Evolutionary conservation across 768 basidiomycete genomes (phyloP).

Genomic region (Phanerochaete sordida): DNA sequence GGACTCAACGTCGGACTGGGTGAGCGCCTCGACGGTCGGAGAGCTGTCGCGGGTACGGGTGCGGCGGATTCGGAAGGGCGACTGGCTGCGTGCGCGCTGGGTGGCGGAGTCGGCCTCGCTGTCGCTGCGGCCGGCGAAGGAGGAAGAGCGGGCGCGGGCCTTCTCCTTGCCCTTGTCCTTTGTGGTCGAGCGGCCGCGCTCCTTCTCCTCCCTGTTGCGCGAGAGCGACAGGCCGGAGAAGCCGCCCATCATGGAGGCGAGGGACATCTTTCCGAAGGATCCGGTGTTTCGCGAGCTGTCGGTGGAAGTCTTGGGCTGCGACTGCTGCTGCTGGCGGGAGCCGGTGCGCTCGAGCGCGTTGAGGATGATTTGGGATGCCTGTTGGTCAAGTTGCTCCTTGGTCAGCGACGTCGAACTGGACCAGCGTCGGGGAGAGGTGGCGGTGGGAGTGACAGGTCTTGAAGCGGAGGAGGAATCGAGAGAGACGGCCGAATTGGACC

Average conservation of each 20-base stretch:
- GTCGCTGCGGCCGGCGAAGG: conserved; percentile 40
- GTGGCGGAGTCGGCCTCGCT: conserved; percentile 27
- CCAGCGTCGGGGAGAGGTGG: conserved; percentile 18
- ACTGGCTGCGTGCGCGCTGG: conserved; percentile 68
- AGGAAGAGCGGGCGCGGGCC: conserved; percentile 31
- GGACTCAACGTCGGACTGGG: conserved; percentile 60
- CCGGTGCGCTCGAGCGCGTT: conserved; percentile 49
- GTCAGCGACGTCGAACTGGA: conserved; percentile 30
- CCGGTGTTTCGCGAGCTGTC: conserved; percentile 25
- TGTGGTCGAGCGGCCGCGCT: conserved; percentile 49
- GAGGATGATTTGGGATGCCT: conserved; percentile 41
- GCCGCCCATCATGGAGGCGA: conserved; percentile 69
- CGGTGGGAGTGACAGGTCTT: conserved; percentile 27
- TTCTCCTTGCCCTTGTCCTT: conserved; percentile 35
- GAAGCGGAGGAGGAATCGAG: conserved; percentile 22
- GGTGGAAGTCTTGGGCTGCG: conserved; percentile 15
- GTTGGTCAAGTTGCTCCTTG: conserved; percentile 41
- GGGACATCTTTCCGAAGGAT: conserved; percentile 60
- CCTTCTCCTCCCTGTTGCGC: conserved; percentile 35
- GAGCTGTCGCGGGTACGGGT: conserved; percentile 56
- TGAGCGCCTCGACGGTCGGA: conserved; percentile 47
- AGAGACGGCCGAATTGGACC: conserved; percentile 23
- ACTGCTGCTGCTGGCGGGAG: conserved; percentile 21
- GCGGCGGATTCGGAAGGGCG: conserved; percentile 76
- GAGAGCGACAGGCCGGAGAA: conserved; percentile 63